Percentiles rank a stretch among this genome's conserved stretches.
These are phyloP conservation scores for Saccharomycopsis malanga DNA, from an alignment of 805 yeast species.

Conservation along the genomic window DNA sequence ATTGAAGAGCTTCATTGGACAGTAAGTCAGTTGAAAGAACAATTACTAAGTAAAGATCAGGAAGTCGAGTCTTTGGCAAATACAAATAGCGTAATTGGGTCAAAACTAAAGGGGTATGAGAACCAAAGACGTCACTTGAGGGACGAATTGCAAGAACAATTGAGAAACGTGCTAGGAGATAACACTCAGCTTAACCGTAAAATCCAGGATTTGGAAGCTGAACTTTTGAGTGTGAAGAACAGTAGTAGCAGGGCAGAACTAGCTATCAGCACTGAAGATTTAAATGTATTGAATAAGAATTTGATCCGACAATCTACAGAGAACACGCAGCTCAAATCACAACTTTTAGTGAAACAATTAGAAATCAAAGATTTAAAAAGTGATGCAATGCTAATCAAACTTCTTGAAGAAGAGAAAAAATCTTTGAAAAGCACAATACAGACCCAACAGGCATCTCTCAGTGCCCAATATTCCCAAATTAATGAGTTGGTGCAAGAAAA, in stretches of 20 bases:
- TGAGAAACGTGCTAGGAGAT: neutral
- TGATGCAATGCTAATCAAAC: slow-evolving; percentile 37
- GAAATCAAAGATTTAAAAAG: slow-evolving; percentile 27
- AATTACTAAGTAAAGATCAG: neutral
- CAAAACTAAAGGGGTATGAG: neutral
- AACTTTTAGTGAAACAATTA: slow-evolving; percentile 25
- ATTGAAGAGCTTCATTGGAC: slow-evolving; percentile 1
- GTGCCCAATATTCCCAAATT: slow-evolving; percentile 21
- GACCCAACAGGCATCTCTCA: neutral
- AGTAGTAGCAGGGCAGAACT: no score
- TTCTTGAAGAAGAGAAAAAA: slow-evolving; percentile 49
- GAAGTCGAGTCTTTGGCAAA: slow-evolving; percentile 3
- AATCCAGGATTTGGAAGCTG: neutral
- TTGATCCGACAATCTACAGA: neutral
- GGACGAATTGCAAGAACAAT: neutral
- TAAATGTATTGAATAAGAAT: neutral
- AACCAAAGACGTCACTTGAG: neutral
- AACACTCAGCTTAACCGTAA: neutral
- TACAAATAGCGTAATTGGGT: neutral
- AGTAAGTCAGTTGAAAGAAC: slow-evolving; percentile 5
- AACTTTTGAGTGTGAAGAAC: neutral
- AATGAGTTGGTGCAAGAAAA: slow-evolving; percentile 46
- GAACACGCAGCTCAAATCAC: slow-evolving; percentile 21
- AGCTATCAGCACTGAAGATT: neutral
- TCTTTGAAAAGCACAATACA: slow-evolving; percentile 27